Conservation (phyloP, 805 yeast genomes). For the Schwanniomyces polymorphus region DNA sequence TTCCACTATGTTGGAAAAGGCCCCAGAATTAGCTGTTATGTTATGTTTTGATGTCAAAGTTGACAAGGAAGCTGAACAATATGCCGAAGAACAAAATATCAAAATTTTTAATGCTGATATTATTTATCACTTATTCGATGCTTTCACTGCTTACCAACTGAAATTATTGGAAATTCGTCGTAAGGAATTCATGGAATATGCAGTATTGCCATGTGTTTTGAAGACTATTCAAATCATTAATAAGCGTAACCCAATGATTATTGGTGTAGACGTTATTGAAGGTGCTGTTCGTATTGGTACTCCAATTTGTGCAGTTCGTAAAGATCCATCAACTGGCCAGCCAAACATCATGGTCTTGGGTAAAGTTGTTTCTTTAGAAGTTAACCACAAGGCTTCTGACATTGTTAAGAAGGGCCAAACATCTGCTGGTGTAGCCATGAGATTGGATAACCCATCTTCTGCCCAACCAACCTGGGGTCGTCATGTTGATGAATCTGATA, state of each 20-base stretch:
- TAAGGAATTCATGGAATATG: slow-evolving; percentile 81
- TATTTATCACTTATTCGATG: slow-evolving; percentile 94
- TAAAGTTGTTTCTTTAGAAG: slow-evolving; percentile 89
- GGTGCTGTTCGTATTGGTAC: slow-evolving; percentile 90
- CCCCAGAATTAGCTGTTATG: slow-evolving; percentile 96
- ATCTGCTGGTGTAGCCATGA: slow-evolving; percentile 97
- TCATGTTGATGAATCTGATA: slow-evolving; percentile 93
- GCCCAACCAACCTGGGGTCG: slow-evolving; percentile 99
- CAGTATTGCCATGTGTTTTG: slow-evolving; percentile 93
- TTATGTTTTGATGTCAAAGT: slow-evolving; percentile 96
- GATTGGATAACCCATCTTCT: slow-evolving; percentile 88
- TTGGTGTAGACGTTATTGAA: slow-evolving; percentile 96
- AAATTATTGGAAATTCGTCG: slow-evolving; percentile 88
- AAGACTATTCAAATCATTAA: slow-evolving; percentile 94
- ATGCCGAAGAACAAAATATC: slow-evolving; percentile 90
- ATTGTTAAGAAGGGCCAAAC: slow-evolving; percentile 92
- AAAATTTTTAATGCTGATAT: slow-evolving; percentile 94
- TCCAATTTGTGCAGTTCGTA: slow-evolving; percentile 91
- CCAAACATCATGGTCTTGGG: slow-evolving; percentile 75
- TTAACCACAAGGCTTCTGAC: slow-evolving; percentile 83
- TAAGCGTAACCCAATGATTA: slow-evolving; percentile 98
- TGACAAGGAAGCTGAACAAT: slow-evolving; percentile 98
- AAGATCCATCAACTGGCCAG: slow-evolving; percentile 81
- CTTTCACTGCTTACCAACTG: slow-evolving; percentile 88
- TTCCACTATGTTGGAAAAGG: slow-evolving; percentile 93